Conservation (phyloP, 2,329 filamentous ascomycete genomes). For the Fusarium azukiicola region DNA sequence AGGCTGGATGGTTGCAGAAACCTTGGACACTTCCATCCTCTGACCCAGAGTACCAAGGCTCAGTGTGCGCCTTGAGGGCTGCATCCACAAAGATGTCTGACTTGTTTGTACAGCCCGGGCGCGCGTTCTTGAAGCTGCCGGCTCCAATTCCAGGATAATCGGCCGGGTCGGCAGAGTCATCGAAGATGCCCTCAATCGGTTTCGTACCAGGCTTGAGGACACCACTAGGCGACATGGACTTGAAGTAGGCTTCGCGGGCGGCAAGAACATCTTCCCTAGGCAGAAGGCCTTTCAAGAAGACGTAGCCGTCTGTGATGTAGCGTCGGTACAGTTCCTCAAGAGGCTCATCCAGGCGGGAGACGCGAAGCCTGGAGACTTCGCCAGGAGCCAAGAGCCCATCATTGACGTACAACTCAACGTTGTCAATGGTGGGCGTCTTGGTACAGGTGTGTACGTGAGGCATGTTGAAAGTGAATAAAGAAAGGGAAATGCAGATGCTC, state of each 20-base stretch:
- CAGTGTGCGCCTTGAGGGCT: conserved; percentile 75
- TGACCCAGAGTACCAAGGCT: conserved; percentile 68
- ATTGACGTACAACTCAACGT: conserved; percentile 53
- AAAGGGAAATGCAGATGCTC: background rate
- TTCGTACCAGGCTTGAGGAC: conserved; percentile 75
- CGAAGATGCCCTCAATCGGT: conserved; percentile 75
- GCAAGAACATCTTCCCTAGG: conserved; percentile 74
- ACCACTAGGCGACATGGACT: conserved; percentile 74
- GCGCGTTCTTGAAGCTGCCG: conserved; percentile 58
- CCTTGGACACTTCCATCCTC: conserved; percentile 11
- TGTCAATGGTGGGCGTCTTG: conserved; percentile 33
- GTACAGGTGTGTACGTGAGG: conserved; percentile 6
- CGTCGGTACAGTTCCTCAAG: conserved; percentile 69
- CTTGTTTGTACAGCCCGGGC: conserved; percentile 63
- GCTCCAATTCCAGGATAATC: conserved; percentile 68
- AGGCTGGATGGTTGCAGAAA: conserved; percentile 74
- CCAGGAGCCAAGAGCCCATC: conserved; percentile 65
- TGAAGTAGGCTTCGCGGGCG: conserved; percentile 75
- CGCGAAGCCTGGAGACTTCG: conserved; percentile 65
- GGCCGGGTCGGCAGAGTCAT: conserved; percentile 27
- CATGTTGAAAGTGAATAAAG: background rate
- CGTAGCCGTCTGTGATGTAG: conserved; percentile 69
- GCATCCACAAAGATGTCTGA: conserved; percentile 56
- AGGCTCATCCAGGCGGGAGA: conserved; percentile 67
- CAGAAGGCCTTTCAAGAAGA: conserved; percentile 76